Conservation (phyloP, 2,329 filamentous ascomycete species). For the Phialemoniopsis sp. region DNA sequence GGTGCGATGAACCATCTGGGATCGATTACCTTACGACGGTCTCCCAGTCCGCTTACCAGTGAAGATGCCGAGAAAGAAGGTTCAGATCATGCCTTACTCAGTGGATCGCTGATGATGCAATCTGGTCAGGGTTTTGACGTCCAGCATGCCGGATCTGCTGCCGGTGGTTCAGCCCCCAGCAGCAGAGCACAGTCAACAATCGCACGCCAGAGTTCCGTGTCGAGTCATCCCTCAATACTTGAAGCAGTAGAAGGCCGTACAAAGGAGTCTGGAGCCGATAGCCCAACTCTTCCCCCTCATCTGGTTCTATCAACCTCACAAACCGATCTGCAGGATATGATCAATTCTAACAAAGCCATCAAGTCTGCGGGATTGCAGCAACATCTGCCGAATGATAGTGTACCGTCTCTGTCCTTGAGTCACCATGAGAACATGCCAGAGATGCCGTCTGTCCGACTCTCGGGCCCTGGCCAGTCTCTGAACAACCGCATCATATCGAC, state of each 20-base stretch:
- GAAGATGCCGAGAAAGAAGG: conserved; percentile 4
- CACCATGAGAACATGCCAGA: conserved; percentile 43
- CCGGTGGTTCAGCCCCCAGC: conserved; percentile 36
- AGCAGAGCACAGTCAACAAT: conserved; percentile 29
- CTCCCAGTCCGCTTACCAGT: background rate
- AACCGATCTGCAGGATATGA: conserved; percentile 55
- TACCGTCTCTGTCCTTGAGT: conserved; percentile 47
- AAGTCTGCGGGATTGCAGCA: conserved; percentile 49
- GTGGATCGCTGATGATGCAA: conserved; percentile 28
- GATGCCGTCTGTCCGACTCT: conserved; percentile 21
- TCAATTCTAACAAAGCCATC: conserved; percentile 54
- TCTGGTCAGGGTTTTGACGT: conserved; percentile 33
- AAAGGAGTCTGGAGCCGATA: conserved; percentile 42
- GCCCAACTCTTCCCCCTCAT: conserved; percentile 57
- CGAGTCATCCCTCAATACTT: conserved; percentile 44
- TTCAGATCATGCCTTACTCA: conserved; percentile 27
- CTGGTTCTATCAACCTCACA: conserved; percentile 43
- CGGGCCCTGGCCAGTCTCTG: conserved; percentile 18
- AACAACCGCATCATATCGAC: conserved; percentile 21
- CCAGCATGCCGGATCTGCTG: conserved; percentile 44
- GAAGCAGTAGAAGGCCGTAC: conserved; percentile 38
- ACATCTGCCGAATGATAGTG: conserved; percentile 53
- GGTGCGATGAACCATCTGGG: conserved; percentile 9
- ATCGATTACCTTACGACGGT: conserved; percentile 4
- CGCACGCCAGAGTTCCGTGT: conserved; percentile 42